Evolutionary conservation across 2,329 filamentous ascomycete species (phyloP), one percentile per base, ranked within the genome.

Genomic region (Fusarium temperatum): DNA sequence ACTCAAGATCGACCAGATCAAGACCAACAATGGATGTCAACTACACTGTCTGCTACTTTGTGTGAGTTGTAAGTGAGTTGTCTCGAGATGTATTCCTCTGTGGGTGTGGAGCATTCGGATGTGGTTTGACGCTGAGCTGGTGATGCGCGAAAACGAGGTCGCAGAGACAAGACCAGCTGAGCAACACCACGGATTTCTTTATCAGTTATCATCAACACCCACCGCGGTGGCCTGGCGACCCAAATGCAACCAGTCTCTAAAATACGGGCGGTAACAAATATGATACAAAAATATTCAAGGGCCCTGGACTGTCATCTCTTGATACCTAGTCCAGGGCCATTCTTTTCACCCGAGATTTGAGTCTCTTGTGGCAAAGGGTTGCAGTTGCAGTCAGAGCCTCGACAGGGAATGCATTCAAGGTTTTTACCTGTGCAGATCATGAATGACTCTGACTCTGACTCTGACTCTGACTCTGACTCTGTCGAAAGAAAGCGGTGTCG

Each of bases 401-500:
- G 56, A 55, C 70, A 58, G 30, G 65, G 59, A 47, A 70, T 28
- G 45, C 30, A 35, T 36, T 66, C 53, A 65, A 70, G 60, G 59
- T 60, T 70, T 68, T 56, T 62, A 68, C 65, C 35, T 45, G 75
- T 69, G 75, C 70, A 73, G 74, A 75, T 78, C 76, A 68, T 66
- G 59, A 63, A 76, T 60, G 68, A 68, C 63, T 55, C 26, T n/a
- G 66, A 66, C 63, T 55, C 36, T 28, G 65, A 63, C 62, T 48
- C 24, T 56, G 41, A 68, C 63, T 55, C 26, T n/a, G 66, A 66
- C 63, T 55, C 36, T 28, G 65, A 63, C 62, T 48, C 24, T 56
- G 41, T 39, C 26, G n/a, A 44, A 51, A 68, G 67, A 58, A 74
- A 76, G 76, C 76, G 76, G 74, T 77, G 76, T 76, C 76, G 44